These are phyloP conservation scores for Emmonsiellopsis sp. DNA, from an alignment of 2,329 filamentous ascomycete species.

Conservation along the genomic window DNA sequence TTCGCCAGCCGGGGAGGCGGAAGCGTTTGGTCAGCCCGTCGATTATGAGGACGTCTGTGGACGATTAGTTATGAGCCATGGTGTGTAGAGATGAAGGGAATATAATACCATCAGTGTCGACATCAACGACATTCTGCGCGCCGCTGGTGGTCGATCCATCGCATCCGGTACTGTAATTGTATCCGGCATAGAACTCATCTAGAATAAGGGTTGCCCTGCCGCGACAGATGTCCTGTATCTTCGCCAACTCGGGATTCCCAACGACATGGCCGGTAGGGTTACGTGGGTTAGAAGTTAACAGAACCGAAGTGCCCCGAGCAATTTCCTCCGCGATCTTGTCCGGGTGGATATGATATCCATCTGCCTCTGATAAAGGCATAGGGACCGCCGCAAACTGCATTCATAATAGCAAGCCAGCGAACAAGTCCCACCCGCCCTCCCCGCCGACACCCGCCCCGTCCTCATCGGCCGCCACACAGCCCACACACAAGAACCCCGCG, in stretches of 20 bases:
- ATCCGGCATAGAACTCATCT: conserved; percentile 94
- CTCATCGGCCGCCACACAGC: too few species aligned
- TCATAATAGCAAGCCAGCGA: not conserved
- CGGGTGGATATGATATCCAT: conserved; percentile 87
- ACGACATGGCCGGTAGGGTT: conserved; percentile 90
- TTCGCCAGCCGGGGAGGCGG: conserved; percentile 89
- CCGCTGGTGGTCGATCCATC: conserved; percentile 83
- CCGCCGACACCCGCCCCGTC: too few species aligned
- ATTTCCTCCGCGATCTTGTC: conserved; percentile 91
- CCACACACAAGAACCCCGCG: too few species aligned
- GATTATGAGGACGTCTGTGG: conserved; percentile 73
- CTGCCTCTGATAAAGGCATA: conserved; percentile 71
- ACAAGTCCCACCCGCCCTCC: too few species aligned
- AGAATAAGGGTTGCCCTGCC: conserved; percentile 85
- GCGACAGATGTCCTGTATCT: conserved; percentile 89
- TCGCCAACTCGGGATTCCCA: conserved; percentile 69
- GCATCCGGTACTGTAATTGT: conserved; percentile 90
- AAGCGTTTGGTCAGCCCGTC: conserved; percentile 96
- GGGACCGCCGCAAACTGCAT: conserved; percentile 72
- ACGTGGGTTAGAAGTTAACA: conserved; percentile 88
- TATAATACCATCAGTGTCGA: conserved; percentile 59
- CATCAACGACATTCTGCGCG: conserved; percentile 81
- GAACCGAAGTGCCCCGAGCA: conserved; percentile 73
- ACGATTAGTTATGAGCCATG: conserved; percentile 6
- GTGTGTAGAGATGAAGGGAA: not conserved